Conservation (phyloP, 192 early-diverging fungal genomes). For the Coemansia sp. region DNA sequence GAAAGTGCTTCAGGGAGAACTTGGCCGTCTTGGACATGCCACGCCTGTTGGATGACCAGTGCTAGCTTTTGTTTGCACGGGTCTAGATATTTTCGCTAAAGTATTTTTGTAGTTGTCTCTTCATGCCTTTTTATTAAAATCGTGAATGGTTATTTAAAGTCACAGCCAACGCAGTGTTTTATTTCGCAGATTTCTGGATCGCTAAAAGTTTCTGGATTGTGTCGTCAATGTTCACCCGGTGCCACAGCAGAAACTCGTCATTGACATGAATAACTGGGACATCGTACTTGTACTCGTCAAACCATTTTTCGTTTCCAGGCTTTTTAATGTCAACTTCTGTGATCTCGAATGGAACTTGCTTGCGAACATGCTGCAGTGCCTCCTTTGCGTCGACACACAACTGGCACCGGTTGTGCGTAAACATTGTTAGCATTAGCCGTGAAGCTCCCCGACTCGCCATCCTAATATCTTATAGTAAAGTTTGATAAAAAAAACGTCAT, state of each 20-base stretch:
- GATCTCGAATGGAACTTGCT: constrained; percentile 42
- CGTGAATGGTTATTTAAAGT: neutral
- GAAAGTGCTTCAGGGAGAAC: constrained; percentile 64
- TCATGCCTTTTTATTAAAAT: neutral
- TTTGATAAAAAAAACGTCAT: neutral
- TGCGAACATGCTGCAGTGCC: constrained; percentile 37
- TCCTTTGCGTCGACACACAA: constrained; percentile 51
- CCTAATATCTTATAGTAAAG: neutral
- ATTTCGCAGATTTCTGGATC: constrained; percentile 5
- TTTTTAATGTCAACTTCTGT: constrained; percentile 45
- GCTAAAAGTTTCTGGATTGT: constrained; percentile 37
- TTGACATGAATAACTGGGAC: constrained; percentile 51
- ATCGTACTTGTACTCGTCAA: constrained; percentile 54
- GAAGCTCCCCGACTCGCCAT: constrained; percentile 10
- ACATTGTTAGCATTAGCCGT: constrained; percentile 49
- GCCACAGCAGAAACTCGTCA: constrained; percentile 48
- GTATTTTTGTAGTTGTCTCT: neutral
- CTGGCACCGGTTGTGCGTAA: constrained; percentile 51
- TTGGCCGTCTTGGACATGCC: constrained; percentile 25
- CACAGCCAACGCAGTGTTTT: neutral
- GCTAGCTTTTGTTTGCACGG: neutral
- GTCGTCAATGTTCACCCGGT: constrained; percentile 38
- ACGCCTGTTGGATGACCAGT: neutral
- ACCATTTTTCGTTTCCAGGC: constrained; percentile 48
- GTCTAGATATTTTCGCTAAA: neutral